Percentiles rank a stretch among this genome's conserved stretches.
Evolutionary conservation across 192 early-diverging fungal species (phyloP).

Genomic region (Rhizophagus clarus): DNA sequence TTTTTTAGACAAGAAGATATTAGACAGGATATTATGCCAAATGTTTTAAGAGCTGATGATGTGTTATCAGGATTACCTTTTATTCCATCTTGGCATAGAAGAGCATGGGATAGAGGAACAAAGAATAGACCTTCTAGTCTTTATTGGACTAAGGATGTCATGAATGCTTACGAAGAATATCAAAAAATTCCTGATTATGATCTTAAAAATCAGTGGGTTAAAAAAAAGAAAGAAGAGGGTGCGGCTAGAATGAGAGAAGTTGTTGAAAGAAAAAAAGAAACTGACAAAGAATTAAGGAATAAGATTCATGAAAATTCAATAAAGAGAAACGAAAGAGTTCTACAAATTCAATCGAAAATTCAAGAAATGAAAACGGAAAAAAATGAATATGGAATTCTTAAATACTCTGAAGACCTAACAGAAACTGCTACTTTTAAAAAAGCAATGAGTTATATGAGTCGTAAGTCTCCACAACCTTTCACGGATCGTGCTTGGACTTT

Average conservation of each 20-base stretch:
- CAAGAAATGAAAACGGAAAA: not conserved
- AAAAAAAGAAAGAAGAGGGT: not conserved
- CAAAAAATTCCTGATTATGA: not conserved
- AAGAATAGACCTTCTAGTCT: not conserved
- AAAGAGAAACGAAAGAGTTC: not conserved
- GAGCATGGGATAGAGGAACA: not conserved
- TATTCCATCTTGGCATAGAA: not conserved
- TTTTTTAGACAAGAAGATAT: not conserved
- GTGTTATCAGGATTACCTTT: not conserved
- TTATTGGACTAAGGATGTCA: constrained; percentile 2
- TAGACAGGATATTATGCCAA: not conserved
- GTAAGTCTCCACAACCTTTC: constrained; percentile 4
- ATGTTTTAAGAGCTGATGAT: not conserved
- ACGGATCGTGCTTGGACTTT: constrained; percentile 19
- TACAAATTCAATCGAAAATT: constrained; percentile 7
- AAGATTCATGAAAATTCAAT: not conserved
- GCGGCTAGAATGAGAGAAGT: not conserved
- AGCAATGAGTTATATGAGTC: not conserved
- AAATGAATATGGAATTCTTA: constrained; percentile 9
- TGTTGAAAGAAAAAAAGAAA: not conserved
- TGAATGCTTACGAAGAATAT: not conserved
- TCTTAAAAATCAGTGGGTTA: not conserved
- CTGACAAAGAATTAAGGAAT: not conserved
- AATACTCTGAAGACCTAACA: not conserved
- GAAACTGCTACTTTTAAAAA: not conserved